Conservation (phyloP, 345 rosid genomes). For the Hibiscus syriacus region DNA sequence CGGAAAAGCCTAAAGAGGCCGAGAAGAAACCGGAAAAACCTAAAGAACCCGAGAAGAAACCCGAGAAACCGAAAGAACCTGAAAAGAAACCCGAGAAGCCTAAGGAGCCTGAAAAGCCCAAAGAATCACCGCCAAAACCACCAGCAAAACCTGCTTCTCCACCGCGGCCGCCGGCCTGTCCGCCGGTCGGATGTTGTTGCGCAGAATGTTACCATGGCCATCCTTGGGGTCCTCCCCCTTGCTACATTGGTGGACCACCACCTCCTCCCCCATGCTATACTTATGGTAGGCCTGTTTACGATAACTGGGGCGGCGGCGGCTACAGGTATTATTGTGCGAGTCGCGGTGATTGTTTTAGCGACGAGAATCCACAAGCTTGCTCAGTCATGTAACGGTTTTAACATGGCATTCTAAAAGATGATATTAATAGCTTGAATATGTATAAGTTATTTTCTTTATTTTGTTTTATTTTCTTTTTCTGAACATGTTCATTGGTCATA, state of each 20-base stretch:
- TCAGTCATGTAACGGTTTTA: constrained; percentile 42
- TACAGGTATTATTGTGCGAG: constrained; percentile 10
- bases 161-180: neutral
- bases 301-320: constrained; percentile 47
- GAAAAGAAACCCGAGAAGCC: constrained; percentile 9
- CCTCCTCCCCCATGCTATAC: neutral
- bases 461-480: too few species aligned
- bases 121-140: neutral
- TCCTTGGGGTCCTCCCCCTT: neutral
- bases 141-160: neutral
- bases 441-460: too few species aligned
- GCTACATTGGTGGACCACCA: neutral
- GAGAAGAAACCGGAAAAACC: constrained; percentile 4
- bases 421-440: neutral
- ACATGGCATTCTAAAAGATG: neutral
- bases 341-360: constrained; percentile 36
- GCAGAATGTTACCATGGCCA: neutral
- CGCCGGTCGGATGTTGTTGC: neutral
- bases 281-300: constrained; percentile 31
- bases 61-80: constrained; percentile 8
- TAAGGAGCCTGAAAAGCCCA: neutral
- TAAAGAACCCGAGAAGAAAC: neutral
- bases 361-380: constrained; percentile 48
- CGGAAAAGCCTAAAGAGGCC: neutral
- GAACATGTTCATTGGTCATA: too few species aligned